phyloP scores from a whole-genome alignment of 345 rosid genomes.

The Firmiana major region DNA sequence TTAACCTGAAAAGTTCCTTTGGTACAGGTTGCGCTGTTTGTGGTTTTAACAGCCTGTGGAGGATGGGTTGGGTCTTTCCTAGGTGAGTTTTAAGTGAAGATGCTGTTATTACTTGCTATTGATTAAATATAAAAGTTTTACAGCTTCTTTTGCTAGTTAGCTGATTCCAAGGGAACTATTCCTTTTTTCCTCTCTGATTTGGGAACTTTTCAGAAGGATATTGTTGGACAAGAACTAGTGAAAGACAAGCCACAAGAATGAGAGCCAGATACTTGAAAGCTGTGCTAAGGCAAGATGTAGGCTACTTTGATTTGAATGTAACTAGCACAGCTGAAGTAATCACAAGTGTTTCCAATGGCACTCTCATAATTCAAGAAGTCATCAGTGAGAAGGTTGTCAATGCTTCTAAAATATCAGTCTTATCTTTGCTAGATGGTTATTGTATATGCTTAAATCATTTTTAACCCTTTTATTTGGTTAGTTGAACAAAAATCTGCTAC shows the following conservation, averaged over 20 bases:
- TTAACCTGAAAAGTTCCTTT: not conserved
- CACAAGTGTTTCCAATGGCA: constrained; percentile 72
- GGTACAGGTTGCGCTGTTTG: constrained; percentile 50
- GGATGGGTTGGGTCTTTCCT: constrained; percentile 63
- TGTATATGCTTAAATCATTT: not conserved
- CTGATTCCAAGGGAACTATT: not conserved
- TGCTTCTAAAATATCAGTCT: not conserved
- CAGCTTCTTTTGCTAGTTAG: not conserved
- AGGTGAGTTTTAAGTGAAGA: constrained; percentile 32
- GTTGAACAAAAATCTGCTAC: not conserved
- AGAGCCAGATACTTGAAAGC: constrained; percentile 68
- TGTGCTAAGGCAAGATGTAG: constrained; percentile 75
- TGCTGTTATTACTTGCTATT: too few relatives aligned
- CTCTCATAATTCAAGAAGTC: constrained; percentile 69
- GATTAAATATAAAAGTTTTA: too few relatives aligned
- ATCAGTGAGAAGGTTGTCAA: constrained; percentile 64
- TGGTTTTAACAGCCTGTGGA: constrained; percentile 64
- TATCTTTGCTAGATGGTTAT: not conserved
- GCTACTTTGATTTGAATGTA: constrained; percentile 70
- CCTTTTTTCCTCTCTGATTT: not conserved
- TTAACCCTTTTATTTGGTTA: not conserved
- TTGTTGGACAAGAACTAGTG: constrained; percentile 89
- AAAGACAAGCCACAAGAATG: constrained; percentile 76
- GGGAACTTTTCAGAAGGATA: constrained; percentile 48
- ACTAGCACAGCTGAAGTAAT: constrained; percentile 67